Conservation (phyloP, 2,329 filamentous ascomycete species). For the Colletotrichum australisinense region DNA sequence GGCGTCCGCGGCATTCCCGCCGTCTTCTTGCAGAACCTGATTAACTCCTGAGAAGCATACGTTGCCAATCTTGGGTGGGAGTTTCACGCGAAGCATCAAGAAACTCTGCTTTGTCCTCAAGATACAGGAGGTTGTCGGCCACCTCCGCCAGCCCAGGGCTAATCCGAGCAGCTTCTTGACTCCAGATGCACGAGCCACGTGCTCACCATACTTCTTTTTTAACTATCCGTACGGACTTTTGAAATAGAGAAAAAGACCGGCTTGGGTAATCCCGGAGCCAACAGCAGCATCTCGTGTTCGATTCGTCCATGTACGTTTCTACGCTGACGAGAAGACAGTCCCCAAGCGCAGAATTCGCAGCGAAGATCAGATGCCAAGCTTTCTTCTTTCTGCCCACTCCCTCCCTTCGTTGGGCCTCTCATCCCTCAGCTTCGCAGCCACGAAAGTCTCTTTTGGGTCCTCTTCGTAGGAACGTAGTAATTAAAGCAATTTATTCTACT, state of each 20-base stretch:
- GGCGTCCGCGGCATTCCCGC: background rate
- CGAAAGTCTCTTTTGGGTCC: conserved; percentile 1
- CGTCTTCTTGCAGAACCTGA: background rate
- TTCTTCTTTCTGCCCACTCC: background rate
- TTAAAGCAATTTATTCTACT: no score
- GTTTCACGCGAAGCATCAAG: background rate
- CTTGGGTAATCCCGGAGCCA: conserved; percentile 15
- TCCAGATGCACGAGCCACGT: conserved; percentile 19
- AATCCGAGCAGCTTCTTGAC: background rate
- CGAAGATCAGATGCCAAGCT: conserved; percentile 1
- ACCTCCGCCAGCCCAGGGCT: background rate
- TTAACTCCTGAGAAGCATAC: background rate
- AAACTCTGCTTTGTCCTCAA: background rate
- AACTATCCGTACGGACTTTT: conserved; percentile 1
- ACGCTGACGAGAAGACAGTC: background rate
- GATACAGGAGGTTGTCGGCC: background rate
- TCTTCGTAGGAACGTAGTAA: no score
- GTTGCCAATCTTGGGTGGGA: background rate
- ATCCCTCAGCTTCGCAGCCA: background rate
- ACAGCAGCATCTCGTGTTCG: background rate
- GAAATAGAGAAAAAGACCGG: background rate
- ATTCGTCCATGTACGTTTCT: background rate
- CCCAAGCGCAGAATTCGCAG: background rate
- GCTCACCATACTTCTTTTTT: conserved; percentile 14
- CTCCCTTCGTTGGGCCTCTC: conserved; percentile 1